phyloP scores from a whole-genome alignment of 176 grass and related monocot species.

The Cenchrus purpureus region DNA sequence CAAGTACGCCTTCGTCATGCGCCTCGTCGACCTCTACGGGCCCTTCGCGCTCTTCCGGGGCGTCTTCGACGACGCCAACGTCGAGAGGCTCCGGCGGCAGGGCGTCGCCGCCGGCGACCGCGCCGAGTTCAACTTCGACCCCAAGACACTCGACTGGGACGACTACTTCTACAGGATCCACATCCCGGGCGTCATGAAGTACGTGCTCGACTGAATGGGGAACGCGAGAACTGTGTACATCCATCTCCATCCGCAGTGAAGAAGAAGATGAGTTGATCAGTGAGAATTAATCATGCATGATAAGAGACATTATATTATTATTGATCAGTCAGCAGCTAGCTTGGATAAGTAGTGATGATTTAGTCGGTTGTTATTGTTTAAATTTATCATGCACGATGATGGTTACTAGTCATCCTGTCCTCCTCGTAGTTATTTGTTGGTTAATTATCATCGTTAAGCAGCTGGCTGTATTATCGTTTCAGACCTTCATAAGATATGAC shows the following conservation, averaged over 20 bases:
- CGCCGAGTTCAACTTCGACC: slow-evolving; percentile 46
- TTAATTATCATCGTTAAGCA: background rate
- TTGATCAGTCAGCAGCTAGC: background rate
- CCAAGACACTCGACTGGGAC: slow-evolving; percentile 59
- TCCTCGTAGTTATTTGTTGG: background rate
- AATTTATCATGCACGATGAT: too few relatives aligned
- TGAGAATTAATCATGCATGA: background rate
- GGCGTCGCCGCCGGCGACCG: slow-evolving; percentile 8
- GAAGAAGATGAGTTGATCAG: background rate
- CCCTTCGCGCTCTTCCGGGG: slow-evolving; percentile 71
- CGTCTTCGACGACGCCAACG: slow-evolving; percentile 57
- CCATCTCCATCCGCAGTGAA: background rate
- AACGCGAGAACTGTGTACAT: background rate
- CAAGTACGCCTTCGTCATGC: slow-evolving; percentile 63
- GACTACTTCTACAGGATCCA: slow-evolving; percentile 57
- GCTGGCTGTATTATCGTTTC: background rate
- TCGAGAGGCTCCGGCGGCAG: slow-evolving; percentile 29
- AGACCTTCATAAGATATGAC: background rate
- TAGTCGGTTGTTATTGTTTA: background rate
- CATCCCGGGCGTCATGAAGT: slow-evolving; percentile 65
- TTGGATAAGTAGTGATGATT: background rate
- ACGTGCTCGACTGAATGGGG: slow-evolving; percentile 20
- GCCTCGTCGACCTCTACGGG: slow-evolving; percentile 64
- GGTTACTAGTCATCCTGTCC: too few relatives aligned
- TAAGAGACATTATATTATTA: background rate